These are phyloP conservation scores for Fragilaria crotonensis DNA, from an alignment of 108 stramenopile genomes.

Conservation along the genomic window DNA sequence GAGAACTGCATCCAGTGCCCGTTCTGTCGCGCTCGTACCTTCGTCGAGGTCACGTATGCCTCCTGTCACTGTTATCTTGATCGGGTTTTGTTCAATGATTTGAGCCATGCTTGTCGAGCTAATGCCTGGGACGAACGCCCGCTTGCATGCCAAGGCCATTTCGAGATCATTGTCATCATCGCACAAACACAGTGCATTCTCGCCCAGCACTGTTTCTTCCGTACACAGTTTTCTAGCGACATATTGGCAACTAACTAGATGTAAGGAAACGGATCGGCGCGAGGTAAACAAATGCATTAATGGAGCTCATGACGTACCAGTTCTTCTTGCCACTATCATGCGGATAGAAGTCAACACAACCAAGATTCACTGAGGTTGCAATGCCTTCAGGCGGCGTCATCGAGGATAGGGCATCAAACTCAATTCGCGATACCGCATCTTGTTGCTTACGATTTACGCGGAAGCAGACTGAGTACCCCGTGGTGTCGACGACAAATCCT, in stretches of 20 bases:
- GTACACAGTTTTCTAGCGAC: conserved; percentile 33
- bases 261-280: neutral
- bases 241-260: conserved; percentile 37
- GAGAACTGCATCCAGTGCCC: neutral
- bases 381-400: conserved; percentile 22
- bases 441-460: conserved; percentile 68
- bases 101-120: conserved; percentile 43
- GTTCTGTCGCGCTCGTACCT: conserved; percentile 5
- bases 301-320: conserved; percentile 25
- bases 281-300: too few species aligned
- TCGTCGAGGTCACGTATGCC: neutral
- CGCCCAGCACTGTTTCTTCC: conserved; percentile 10
- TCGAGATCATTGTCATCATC: conserved; percentile 88
- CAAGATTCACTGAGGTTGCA: conserved; percentile 52
- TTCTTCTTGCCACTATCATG: conserved; percentile 61
- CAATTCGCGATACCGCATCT: conserved; percentile 1
- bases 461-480: conserved; percentile 67
- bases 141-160: conserved; percentile 69
- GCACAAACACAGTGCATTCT: conserved; percentile 56
- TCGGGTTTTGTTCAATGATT: conserved; percentile 12
- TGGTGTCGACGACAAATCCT: conserved; percentile 51
- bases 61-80: conserved; percentile 23
- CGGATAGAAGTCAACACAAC: conserved; percentile 75
- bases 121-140: conserved; percentile 57
- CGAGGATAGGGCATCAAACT: conserved; percentile 16